Evolutionary conservation across 345 rosid species (phyloP), one percentile per base, ranked within the genome.

Genomic region (Eucalyptus viminalis): DNA sequence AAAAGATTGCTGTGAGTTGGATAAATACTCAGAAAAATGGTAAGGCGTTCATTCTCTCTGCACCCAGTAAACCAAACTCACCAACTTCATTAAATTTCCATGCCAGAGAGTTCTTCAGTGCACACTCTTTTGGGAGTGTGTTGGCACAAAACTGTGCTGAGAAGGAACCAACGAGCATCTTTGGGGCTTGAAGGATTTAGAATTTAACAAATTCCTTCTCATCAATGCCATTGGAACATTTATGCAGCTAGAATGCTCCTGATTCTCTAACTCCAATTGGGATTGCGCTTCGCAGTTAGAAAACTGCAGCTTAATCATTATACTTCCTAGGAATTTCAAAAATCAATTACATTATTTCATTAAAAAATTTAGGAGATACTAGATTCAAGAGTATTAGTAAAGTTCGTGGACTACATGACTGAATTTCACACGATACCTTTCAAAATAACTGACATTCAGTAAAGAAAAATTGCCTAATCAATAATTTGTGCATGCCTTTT

Each of bases 1-100:
- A 50, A 95, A 96, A 31, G 99, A 95, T 80, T 95, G 98, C 80
- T 97, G 97, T 90, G 93, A 89, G 40, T 94, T 95, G 12, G 95
- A 95, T 31, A 92, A 94, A 91, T 91, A 95, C 88, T 91, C 94
- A 56, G 94, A 93, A 92, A 97, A 94, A 97, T 97, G 98, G 99
- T 97, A 91, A 90, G 95, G 43, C 43, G 14, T 16, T 86, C 54
- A 25, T 49, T 53, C 21, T 40, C 87, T n/a, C 31, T 53, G 51
- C 56, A 85, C 60, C 24, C 25, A 34, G 43, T 69, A 34, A 69
- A 17, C 4, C 81, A 69, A 69, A 69, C 25, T 69, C 81, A 69
- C 44, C 81, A 34, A 31, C 7, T 69, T 31, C 14, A 69, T 69
- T 69, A 69, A 31, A 69, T 69, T 69, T 69, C 81, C 25, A 69